Base-by-base conservation (phyloP, 2,329 filamentous ascomycete species). In the Fusarium torreyae region DNA sequence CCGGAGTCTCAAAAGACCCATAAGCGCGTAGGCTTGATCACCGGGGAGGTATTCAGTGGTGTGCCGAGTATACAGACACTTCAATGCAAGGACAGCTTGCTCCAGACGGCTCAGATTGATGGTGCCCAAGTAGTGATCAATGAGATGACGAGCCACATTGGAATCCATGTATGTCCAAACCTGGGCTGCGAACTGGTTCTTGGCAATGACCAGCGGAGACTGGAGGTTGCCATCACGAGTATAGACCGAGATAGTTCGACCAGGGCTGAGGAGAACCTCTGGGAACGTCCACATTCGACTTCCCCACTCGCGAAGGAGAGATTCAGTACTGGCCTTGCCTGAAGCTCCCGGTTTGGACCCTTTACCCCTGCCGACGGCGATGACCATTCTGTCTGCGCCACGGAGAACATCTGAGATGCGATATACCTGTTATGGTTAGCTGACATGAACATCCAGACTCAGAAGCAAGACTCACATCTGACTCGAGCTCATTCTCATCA, bases 21-120 rank as follows among this genome's bases (percentile, higher is more conserved):
- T 80, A 2, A 81, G 72, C 2, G 75, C 79, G 45, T 81, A 81
- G 3, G 76, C 73, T 28, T 75, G 76, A 34, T 81, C 79, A 28
- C 77, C 78, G 2, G 69, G 53, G 17, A 74, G 64, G 26, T 72
- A 67, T 40, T 70, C 58, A 0, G 56, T 69, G 15, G 75, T 76
- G 8, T 72, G 24, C 3, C 77, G 72, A 43, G 66, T 72, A 22
- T 74, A 77, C 5, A 81, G 66, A 38, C 78, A 80, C 26, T 70
- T 69, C 15, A 80, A 67, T 1, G 74, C 72, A 2, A 76, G 60
- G 3, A 76, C 73, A 20, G 75, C 70, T 14, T 80, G 75, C 56
- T 80, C 78, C 7, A 81, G 67, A 6, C 73, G 71, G 46, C 77
- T 78, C 14, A 81, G 72, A 17, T 53, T 69, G 14, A 80, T 73